phyloP scores from a whole-genome alignment of 1,284 basidiomycete species.

The Caloboletus firmus region DNA sequence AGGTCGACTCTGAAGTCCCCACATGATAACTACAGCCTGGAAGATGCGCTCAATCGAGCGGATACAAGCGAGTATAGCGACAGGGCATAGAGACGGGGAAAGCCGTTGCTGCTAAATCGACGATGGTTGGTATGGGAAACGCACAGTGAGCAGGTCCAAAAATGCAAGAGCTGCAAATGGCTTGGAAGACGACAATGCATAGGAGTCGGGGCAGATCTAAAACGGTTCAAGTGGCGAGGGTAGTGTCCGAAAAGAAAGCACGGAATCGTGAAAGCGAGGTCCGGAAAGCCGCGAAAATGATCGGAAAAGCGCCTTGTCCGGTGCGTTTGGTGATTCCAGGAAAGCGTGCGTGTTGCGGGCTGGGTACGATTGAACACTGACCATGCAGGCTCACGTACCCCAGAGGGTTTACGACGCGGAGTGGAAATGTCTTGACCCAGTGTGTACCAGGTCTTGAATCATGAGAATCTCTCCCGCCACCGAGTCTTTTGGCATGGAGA shows the following conservation, averaged over 20 bases:
- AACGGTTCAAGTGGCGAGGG: neutral
- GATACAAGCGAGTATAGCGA: neutral
- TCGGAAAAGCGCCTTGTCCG: conserved; percentile 8
- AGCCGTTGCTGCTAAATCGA: neutral
- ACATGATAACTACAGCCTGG: neutral
- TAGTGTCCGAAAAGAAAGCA: neutral
- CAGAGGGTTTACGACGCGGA: neutral
- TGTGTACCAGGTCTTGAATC: neutral
- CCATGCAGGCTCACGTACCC: conserved; percentile 8
- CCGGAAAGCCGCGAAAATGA: conserved; percentile 1
- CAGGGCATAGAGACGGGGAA: neutral
- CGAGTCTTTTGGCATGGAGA: neutral
- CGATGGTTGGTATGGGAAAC: neutral
- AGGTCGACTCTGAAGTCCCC: neutral
- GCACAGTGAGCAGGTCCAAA: neutral
- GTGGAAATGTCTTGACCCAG: neutral
- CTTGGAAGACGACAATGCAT: conserved; percentile 11
- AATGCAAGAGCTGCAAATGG: neutral
- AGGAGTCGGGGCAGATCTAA: neutral
- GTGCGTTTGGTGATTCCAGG: conserved; percentile 1
- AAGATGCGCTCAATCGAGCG: conserved; percentile 2
- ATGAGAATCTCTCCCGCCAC: neutral
- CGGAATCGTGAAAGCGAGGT: neutral
- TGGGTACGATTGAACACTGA: neutral
- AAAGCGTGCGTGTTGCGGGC: neutral